Percentiles rank a stretch among this genome's conserved stretches.
phyloP scores from a whole-genome alignment of 352 stramenopile species.

The Pythium oligandrum region DNA sequence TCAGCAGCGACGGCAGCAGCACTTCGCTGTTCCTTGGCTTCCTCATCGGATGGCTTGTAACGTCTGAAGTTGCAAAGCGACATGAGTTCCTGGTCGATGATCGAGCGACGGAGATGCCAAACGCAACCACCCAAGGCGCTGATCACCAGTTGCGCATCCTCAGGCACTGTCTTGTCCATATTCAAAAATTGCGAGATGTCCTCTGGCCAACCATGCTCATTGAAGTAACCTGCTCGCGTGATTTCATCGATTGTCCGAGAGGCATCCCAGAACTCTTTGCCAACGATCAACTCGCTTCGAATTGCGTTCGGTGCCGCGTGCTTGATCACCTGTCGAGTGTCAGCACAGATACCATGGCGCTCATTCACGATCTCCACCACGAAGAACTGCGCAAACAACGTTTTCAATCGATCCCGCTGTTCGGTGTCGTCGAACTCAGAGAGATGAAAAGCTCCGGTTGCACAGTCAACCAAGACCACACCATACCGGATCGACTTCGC shows the following conservation, averaged over 20 bases:
- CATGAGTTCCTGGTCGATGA: slow-evolving; percentile 82
- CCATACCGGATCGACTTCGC: slow-evolving; percentile 80
- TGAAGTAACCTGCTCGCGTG: slow-evolving; percentile 85
- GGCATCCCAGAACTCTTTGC: slow-evolving; percentile 89
- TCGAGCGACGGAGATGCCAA: slow-evolving; percentile 73
- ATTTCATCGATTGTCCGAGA: slow-evolving; percentile 90
- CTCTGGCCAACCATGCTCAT: slow-evolving; percentile 61
- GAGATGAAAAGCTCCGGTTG: slow-evolving; percentile 91
- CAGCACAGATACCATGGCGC: slow-evolving; percentile 50
- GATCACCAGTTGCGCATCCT: slow-evolving; percentile 54
- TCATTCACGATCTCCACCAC: slow-evolving; percentile 84
- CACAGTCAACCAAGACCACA: slow-evolving; percentile 94
- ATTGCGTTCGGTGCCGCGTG: slow-evolving; percentile 51
- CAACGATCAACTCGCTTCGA: slow-evolving; percentile 55
- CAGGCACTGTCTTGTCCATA: slow-evolving; percentile 65
- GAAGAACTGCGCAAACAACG: slow-evolving; percentile 89
- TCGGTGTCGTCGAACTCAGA: slow-evolving; percentile 97
- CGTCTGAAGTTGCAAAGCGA: slow-evolving; percentile 72
- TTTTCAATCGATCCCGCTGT: slow-evolving; percentile 94
- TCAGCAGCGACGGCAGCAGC: slow-evolving; percentile 3
- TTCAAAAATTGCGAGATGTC: slow-evolving; percentile 56
- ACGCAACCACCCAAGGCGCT: slow-evolving; percentile 70
- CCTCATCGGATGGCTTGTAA: slow-evolving; percentile 78
- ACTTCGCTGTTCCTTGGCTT: slow-evolving; percentile 10
- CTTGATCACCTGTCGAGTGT: slow-evolving; percentile 74